Percentiles rank a stretch among this genome's conserved stretches.
Conservation (phyloP, 1,139 yeast genomes). For the Kodamaea anthophila region DNA sequence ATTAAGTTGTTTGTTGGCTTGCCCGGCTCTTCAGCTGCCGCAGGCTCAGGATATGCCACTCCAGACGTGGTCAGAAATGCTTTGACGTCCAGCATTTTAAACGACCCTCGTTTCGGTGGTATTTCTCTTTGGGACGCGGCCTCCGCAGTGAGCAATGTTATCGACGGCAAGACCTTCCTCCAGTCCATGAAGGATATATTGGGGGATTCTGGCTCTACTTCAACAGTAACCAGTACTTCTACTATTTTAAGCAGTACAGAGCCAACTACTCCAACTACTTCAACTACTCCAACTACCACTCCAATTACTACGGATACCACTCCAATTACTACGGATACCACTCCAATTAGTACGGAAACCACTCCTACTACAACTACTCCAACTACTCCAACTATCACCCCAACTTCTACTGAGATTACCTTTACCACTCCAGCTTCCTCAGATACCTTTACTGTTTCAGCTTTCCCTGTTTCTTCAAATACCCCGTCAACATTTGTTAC, state of each 20-base stretch:
- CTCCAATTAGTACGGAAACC: slow-evolving; percentile 5
- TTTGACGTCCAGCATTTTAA: slow-evolving; percentile 25
- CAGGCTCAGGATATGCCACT: slow-evolving; percentile 53
- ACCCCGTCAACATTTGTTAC: slow-evolving; percentile 10
- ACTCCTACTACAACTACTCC: not conserved
- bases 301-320: not conserved
- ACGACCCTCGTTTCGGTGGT: slow-evolving; percentile 62
- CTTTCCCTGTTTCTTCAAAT: slow-evolving; percentile 2
- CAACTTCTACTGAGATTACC: slow-evolving; percentile 1
- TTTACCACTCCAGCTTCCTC: slow-evolving; percentile 1
- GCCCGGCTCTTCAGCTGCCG: slow-evolving; percentile 64
- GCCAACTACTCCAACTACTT: slow-evolving; percentile 2
- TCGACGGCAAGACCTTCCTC: slow-evolving; percentile 11
- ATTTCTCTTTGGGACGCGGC: slow-evolving; percentile 84
- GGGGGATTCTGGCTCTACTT: slow-evolving; percentile 3
- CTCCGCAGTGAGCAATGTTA: slow-evolving; percentile 27
- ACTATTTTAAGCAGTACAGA: slow-evolving; percentile 3
- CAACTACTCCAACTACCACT: slow-evolving; percentile 6
- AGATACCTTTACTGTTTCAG: slow-evolving; percentile 1
- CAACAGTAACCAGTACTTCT: slow-evolving; percentile 3
- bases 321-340: slow-evolving; percentile 1
- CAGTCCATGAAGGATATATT: slow-evolving; percentile 13
- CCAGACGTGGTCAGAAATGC: slow-evolving; percentile 16
- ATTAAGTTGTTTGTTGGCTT: slow-evolving; percentile 66
- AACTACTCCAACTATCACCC: not conserved